phyloP scores from a whole-genome alignment of 2,329 filamentous ascomycete genomes.

The Exophiala lecanii-corni region DNA sequence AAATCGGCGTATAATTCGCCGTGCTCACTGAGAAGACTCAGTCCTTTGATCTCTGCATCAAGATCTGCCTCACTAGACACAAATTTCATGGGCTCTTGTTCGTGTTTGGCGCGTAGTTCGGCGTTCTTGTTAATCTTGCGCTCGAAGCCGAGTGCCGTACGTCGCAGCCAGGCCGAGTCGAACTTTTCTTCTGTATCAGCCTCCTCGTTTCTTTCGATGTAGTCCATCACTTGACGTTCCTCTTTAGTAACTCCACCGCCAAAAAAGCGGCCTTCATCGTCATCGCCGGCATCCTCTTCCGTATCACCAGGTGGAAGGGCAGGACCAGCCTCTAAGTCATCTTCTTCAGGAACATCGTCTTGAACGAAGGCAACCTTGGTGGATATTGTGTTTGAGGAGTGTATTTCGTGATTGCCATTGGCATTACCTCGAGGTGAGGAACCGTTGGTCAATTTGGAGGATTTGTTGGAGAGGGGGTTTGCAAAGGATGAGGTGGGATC shows the following conservation, averaged over 20 bases:
- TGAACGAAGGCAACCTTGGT: slow-evolving; percentile 18
- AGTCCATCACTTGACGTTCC: slow-evolving; percentile 81
- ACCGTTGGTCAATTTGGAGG: slow-evolving; percentile 22
- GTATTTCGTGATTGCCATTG: slow-evolving; percentile 11
- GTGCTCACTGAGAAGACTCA: slow-evolving; percentile 84
- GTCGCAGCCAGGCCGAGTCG: slow-evolving; percentile 77
- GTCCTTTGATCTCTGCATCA: slow-evolving; percentile 77
- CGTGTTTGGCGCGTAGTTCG: slow-evolving; percentile 79
- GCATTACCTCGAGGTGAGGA: slow-evolving; percentile 19
- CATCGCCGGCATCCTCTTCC: slow-evolving; percentile 59
- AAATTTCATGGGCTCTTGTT: slow-evolving; percentile 69
- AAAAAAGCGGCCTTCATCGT: slow-evolving; percentile 93
- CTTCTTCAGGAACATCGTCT: slow-evolving; percentile 34
- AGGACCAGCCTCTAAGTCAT: slow-evolving; percentile 49
- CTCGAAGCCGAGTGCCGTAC: slow-evolving; percentile 77
- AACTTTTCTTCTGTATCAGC: slow-evolving; percentile 56
- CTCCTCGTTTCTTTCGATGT: slow-evolving; percentile 66
- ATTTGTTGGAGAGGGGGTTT: slow-evolving; percentile 24
- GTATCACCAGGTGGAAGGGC: slow-evolving; percentile 53
- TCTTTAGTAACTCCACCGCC: slow-evolving; percentile 80
- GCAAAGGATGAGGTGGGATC: slow-evolving; percentile 24
- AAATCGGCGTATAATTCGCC: slow-evolving; percentile 78
- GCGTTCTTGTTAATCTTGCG: slow-evolving; percentile 87
- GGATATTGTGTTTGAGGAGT: slow-evolving; percentile 7
- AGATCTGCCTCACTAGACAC: slow-evolving; percentile 75